Percentiles rank a stretch among this genome's conserved stretches.
Conservation (phyloP, 2,329 filamentous ascomycete genomes). For the Aureobasidium pullulans region DNA sequence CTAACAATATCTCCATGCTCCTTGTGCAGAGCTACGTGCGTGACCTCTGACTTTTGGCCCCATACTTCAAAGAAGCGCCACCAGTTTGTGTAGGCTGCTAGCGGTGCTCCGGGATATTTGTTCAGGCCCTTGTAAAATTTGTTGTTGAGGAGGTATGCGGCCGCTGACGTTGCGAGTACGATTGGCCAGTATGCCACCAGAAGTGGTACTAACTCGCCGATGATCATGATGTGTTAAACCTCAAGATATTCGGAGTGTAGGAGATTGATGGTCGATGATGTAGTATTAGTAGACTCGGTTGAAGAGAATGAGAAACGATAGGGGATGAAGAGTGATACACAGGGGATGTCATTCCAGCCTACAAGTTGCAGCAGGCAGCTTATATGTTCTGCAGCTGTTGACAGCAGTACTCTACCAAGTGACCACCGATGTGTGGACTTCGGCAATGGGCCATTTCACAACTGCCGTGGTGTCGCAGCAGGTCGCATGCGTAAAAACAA, state of each 20-base stretch:
- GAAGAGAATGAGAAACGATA: background rate
- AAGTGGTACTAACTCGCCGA: slow-evolving; percentile 21
- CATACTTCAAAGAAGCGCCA: slow-evolving; percentile 69
- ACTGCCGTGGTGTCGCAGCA: slow-evolving; percentile 7
- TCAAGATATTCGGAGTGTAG: background rate
- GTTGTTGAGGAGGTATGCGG: slow-evolving; percentile 35
- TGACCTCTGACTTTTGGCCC: slow-evolving; percentile 57
- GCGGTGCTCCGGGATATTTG: slow-evolving; percentile 63
- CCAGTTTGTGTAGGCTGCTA: slow-evolving; percentile 63
- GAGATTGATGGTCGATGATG: background rate
- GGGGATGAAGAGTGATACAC: background rate
- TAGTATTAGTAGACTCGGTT: background rate
- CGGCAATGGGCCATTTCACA: background rate
- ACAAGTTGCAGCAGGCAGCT: background rate
- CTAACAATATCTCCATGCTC: slow-evolving; percentile 68
- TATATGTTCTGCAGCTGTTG: slow-evolving; percentile 8
- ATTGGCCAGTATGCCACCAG: slow-evolving; percentile 36
- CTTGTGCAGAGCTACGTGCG: slow-evolving; percentile 59
- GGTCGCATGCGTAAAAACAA: background rate
- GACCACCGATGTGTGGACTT: background rate
- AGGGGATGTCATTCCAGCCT: background rate
- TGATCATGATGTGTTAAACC: slow-evolving; percentile 23
- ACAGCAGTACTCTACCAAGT: background rate
- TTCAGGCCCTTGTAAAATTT: slow-evolving; percentile 52
- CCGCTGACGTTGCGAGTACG: slow-evolving; percentile 25